These are phyloP conservation scores for Malus sieversii DNA, from an alignment of 306 rosid species.

Conservation along the genomic window DNA sequence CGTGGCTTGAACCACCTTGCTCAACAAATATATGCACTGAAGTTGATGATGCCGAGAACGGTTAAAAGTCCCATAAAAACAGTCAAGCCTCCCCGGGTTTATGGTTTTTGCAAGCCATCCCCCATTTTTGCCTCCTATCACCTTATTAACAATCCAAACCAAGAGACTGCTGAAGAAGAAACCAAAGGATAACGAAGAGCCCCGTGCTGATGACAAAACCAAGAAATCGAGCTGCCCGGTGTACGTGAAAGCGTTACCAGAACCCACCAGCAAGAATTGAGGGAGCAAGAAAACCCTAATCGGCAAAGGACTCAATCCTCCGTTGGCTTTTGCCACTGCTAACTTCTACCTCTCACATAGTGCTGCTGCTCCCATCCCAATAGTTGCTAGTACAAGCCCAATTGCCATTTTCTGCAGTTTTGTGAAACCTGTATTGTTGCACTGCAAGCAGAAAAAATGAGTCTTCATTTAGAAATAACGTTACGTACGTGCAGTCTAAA, in stretches of 20 bases:
- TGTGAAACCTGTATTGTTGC: conserved; percentile 45
- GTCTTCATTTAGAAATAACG: too few relatives aligned
- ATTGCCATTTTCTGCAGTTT: conserved; percentile 61
- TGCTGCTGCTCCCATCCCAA: conserved; percentile 62
- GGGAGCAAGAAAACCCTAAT: conserved; percentile 75
- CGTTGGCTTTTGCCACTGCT: conserved; percentile 41
- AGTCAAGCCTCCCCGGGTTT: conserved; percentile 70
- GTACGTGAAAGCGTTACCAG: conserved; percentile 87
- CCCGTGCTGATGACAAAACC: conserved; percentile 29
- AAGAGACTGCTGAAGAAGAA: conserved; percentile 76
- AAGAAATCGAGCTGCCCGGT: conserved; percentile 80
- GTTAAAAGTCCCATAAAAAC: conserved; percentile 74
- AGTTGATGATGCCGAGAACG: conserved; percentile 43
- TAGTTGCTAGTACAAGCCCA: conserved; percentile 49
- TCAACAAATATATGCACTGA: conserved; percentile 48
- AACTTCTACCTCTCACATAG: conserved; percentile 44
- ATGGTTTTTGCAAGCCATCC: conserved; percentile 83
- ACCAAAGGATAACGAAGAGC: conserved; percentile 77
- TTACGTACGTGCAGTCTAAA: too few relatives aligned
- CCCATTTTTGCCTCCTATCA: conserved; percentile 31
- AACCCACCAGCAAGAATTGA: conserved; percentile 73
- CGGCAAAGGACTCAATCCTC: conserved; percentile 29
- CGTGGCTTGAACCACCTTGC: conserved; percentile 52
- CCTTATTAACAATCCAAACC: conserved; percentile 53
- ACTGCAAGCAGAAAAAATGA: conserved; percentile 15